A percentile compares a stretch with the other conserved stretches of the same genome.
Evolutionary conservation across 352 stramenopile species (phyloP).

Genomic region (Phytophthora podocarpi): DNA sequence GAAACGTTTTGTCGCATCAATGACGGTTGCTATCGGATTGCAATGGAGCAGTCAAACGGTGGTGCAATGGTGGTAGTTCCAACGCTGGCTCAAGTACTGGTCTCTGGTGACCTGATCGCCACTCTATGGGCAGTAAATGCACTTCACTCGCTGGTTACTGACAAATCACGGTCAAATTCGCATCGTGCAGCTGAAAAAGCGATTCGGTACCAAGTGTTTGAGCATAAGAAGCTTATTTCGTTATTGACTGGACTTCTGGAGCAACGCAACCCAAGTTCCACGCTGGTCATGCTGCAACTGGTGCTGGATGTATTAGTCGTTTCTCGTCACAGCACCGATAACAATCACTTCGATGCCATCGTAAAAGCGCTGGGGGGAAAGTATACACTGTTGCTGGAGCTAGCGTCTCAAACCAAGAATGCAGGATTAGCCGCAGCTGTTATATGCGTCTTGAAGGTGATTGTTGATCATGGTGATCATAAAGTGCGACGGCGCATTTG

Average conservation of each 20-base stretch:
- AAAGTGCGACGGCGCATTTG: constrained; percentile 69
- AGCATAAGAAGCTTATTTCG: constrained; percentile 68
- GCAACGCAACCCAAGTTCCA: constrained; percentile 50
- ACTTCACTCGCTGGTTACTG: constrained; percentile 64
- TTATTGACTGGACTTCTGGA: constrained; percentile 59
- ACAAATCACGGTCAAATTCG: constrained; percentile 47
- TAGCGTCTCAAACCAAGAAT: constrained; percentile 54
- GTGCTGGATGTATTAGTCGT: constrained; percentile 67
- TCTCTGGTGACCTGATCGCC: constrained; percentile 55
- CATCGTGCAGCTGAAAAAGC: constrained; percentile 58
- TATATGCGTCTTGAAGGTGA: constrained; percentile 68
- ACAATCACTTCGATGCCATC: constrained; percentile 77
- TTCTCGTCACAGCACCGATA: constrained; percentile 68
- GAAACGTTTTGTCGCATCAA: constrained; percentile 77
- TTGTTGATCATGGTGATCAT: constrained; percentile 72
- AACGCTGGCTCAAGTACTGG: constrained; percentile 52
- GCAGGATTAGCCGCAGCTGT: constrained; percentile 63
- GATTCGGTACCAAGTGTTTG: constrained; percentile 64
- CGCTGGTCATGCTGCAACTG: constrained; percentile 64
- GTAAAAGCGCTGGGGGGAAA: constrained; percentile 65
- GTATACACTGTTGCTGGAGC: constrained; percentile 50
- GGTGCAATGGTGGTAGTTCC: constrained; percentile 46
- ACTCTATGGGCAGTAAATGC: constrained; percentile 66
- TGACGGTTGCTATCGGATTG: constrained; percentile 71
- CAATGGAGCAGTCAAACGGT: constrained; percentile 51